Evolutionary conservation across 1,139 yeast genomes (phyloP).

Genomic region (Hyphopichia fennica): DNA sequence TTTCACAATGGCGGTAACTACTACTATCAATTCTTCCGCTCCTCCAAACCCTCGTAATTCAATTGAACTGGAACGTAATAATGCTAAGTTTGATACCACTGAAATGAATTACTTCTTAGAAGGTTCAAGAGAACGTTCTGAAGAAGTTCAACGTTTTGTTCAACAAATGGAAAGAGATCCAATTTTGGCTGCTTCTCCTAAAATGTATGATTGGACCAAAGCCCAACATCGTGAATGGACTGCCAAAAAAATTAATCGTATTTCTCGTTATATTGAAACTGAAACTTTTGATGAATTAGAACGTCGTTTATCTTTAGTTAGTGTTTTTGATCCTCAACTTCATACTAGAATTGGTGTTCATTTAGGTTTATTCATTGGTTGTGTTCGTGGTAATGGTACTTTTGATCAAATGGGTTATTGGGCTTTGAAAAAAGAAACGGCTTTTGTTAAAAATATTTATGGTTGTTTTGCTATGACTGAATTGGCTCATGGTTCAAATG

Average conservation of each 20-base stretch:
- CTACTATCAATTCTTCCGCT: conserved; percentile 7
- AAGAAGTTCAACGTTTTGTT: conserved; percentile 30
- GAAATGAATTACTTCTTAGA: conserved; percentile 50
- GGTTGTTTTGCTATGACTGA: conserved; percentile 97
- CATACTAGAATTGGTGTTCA: conserved; percentile 52
- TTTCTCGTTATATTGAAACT: conserved; percentile 44
- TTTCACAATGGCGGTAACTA: conserved; percentile 8
- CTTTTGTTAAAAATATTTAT: conserved; percentile 62
- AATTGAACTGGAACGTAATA: conserved; percentile 36
- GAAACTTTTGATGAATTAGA: conserved; percentile 38
- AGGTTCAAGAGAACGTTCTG: conserved; percentile 38
- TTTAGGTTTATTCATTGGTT: conserved; percentile 48
- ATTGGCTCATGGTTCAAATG: conserved; percentile 91
- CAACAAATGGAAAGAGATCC: conserved; percentile 55
- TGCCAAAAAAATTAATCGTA: conserved; percentile 42
- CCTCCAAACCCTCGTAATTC: conserved; percentile 39
- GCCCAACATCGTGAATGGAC: conserved; percentile 45
- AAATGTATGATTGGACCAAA: conserved; percentile 40
- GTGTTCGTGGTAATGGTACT: conserved; percentile 53
- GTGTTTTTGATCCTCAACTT: conserved; percentile 51
- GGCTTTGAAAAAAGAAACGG: conserved; percentile 73
- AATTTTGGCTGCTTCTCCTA: conserved; percentile 35
- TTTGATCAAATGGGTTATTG: conserved; percentile 64
- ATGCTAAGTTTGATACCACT: conserved; percentile 37
- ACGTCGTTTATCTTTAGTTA: conserved; percentile 40